phyloP scores from a whole-genome alignment of 2,329 filamentous ascomycete species.

The Hypoxylon sp. region DNA sequence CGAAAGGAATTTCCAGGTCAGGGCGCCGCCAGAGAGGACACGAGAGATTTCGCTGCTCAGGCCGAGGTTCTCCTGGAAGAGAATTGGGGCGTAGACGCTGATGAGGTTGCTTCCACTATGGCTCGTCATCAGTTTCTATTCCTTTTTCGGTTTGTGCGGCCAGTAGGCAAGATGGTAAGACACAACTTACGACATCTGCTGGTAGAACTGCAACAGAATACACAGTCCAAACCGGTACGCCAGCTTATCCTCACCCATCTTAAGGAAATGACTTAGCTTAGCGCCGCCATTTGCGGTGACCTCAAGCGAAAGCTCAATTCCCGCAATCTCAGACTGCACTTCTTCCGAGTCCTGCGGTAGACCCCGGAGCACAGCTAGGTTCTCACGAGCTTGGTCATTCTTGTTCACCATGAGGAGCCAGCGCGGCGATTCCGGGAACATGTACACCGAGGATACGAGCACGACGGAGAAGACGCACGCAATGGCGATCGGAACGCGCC shows the following conservation, averaged over 20 bases:
- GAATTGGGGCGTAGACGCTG: conserved; percentile 59
- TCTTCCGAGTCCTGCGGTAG: conserved; percentile 43
- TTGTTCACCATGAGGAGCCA: conserved; percentile 53
- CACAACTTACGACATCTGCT: conserved; percentile 59
- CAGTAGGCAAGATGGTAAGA: too few relatives aligned
- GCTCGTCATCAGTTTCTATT: conserved; percentile 19
- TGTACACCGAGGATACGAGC: conserved; percentile 50
- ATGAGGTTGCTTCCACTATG: conserved; percentile 60
- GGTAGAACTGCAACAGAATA: conserved; percentile 63
- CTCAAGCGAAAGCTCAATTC: conserved; percentile 63
- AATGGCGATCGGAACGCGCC: conserved; percentile 54
- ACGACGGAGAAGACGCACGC: conserved; percentile 49
- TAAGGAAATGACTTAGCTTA: conserved; percentile 59
- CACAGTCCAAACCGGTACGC: conserved; percentile 64
- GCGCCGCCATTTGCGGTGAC: conserved; percentile 54
- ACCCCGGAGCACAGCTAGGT: conserved; percentile 49
- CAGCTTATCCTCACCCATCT: conserved; percentile 63
- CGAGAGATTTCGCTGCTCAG: conserved; percentile 54
- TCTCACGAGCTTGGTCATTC: conserved; percentile 49
- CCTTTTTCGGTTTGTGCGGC: neutral
- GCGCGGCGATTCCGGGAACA: conserved; percentile 54
- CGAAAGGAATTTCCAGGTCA: conserved; percentile 66
- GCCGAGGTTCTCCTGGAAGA: conserved; percentile 58
- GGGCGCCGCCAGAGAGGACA: conserved; percentile 61
- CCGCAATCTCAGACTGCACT: conserved; percentile 57